These are phyloP conservation scores for Sporothrix luriei DNA, from an alignment of 2,329 filamentous ascomycete genomes.

Conservation along the genomic window DNA sequence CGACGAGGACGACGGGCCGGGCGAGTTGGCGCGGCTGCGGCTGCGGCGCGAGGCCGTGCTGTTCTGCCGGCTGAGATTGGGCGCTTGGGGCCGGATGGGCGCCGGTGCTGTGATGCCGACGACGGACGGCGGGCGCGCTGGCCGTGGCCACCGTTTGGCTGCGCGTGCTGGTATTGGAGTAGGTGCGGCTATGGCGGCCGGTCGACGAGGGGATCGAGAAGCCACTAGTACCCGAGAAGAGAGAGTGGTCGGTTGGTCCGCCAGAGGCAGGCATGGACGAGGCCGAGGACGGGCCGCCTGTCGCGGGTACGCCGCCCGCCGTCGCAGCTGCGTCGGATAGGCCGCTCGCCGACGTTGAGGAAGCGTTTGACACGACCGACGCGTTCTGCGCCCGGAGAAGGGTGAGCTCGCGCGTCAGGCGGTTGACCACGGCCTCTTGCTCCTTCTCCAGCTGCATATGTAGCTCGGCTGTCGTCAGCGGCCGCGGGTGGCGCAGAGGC, in stretches of 20 bases:
- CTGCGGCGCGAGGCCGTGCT: slow-evolving; percentile 58
- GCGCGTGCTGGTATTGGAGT: slow-evolving; percentile 57
- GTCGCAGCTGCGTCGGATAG: slow-evolving; percentile 28
- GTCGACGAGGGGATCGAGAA: slow-evolving; percentile 59
- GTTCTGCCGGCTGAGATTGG: slow-evolving; percentile 56
- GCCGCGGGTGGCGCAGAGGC: slow-evolving; percentile 81
- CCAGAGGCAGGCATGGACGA: slow-evolving; percentile 26
- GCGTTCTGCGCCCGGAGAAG: slow-evolving; percentile 75
- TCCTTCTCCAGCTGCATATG: slow-evolving; percentile 91
- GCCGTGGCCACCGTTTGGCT: slow-evolving; percentile 54
- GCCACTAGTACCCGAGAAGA: slow-evolving; percentile 59
- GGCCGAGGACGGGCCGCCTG: slow-evolving; percentile 33
- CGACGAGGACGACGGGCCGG: slow-evolving; percentile 42
- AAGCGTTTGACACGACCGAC: slow-evolving; percentile 67
- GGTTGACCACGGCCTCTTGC: slow-evolving; percentile 93
- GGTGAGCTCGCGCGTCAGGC: slow-evolving; percentile 84
- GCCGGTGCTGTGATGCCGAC: slow-evolving; percentile 52
- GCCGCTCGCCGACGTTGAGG: slow-evolving; percentile 60
- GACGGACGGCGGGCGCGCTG: slow-evolving; percentile 46
- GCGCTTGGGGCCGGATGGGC: slow-evolving; percentile 42
- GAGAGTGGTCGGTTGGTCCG: slow-evolving; percentile 48
- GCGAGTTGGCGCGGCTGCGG: slow-evolving; percentile 56
- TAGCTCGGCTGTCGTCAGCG: slow-evolving; percentile 84
- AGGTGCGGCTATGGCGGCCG: slow-evolving; percentile 58
- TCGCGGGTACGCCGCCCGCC: slow-evolving; percentile 42